These are phyloP conservation scores for Anaeromyces robustus DNA, from an alignment of 192 early-diverging fungal genomes.

Conservation along the genomic window DNA sequence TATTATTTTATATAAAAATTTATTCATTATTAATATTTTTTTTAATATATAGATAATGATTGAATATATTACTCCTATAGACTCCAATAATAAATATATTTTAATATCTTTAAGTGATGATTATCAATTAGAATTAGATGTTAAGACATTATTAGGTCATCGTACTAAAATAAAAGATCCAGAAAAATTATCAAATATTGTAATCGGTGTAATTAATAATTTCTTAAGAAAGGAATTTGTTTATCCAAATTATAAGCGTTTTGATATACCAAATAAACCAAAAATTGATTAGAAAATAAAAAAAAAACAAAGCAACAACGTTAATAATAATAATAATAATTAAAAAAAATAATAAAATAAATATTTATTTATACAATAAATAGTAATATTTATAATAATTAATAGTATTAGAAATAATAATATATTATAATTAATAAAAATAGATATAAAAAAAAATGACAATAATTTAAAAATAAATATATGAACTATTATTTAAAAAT, in stretches of 20 bases:
- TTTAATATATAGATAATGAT: constrained; percentile 16
- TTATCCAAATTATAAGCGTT: background rate
- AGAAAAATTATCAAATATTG: constrained; percentile 78
- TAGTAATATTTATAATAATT: no score
- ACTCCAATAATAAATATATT: constrained; percentile 22
- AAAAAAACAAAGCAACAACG: no score
- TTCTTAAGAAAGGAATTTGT: background rate
- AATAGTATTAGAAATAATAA: no score
- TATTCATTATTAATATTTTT: background rate
- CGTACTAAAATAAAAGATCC: constrained; percentile 93
- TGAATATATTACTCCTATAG: constrained; percentile 32
- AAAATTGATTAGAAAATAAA: background rate
- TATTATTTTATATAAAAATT: background rate
- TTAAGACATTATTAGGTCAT: constrained; percentile 81
- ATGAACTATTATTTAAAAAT: no score
- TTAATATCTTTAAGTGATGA: constrained; percentile 36
- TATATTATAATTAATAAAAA: no score
- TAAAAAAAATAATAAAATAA: no score
- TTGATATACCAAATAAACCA: background rate
- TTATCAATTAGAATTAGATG: constrained; percentile 71
- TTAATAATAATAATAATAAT: no score
- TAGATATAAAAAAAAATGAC: no score
- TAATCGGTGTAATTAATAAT: constrained; percentile 19
- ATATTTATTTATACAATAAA: no score
- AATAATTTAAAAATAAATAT: no score